Conservation (phyloP, 2,329 filamentous ascomycete species). For the Penicillium corylophilum region DNA sequence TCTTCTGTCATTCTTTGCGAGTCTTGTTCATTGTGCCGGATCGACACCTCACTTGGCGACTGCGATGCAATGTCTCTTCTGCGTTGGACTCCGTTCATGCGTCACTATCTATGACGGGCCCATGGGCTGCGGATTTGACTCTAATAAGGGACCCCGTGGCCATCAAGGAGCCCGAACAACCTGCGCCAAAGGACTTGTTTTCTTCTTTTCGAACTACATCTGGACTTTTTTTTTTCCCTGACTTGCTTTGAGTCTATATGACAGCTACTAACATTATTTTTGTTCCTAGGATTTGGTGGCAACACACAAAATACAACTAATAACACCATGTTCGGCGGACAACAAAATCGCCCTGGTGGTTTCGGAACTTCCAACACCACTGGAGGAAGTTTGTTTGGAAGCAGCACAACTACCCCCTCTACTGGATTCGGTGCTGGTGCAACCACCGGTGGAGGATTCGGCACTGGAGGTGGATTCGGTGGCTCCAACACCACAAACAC, state of each 20-base stretch:
- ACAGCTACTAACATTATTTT: constrained; percentile 20
- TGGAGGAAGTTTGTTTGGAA: constrained; percentile 37
- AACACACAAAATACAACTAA: constrained; percentile 32
- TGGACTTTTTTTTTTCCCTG: not conserved
- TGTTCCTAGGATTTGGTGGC: constrained; percentile 37
- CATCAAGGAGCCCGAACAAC: constrained; percentile 1
- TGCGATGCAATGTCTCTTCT: not conserved
- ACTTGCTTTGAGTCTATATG: not conserved
- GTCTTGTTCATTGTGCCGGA: constrained; percentile 9
- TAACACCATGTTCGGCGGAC: constrained; percentile 38
- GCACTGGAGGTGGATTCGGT: constrained; percentile 20
- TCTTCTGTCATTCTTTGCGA: constrained; percentile 10
- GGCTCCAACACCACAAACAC: constrained; percentile 27
- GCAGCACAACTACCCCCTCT: constrained; percentile 10
- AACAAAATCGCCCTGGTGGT: constrained; percentile 31
- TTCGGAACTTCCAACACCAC: constrained; percentile 32
- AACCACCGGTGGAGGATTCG: constrained; percentile 28
- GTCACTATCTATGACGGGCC: not conserved
- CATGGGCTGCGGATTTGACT: not conserved
- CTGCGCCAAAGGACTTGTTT: constrained; percentile 7
- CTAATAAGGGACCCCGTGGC: not conserved
- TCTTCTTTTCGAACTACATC: not conserved
- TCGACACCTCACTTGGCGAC: not conserved
- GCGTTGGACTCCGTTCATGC: not conserved
- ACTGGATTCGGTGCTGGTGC: constrained; percentile 19